Conservation (phyloP, 768 basidiomycete genomes). For the Calocybe indica region DNA sequence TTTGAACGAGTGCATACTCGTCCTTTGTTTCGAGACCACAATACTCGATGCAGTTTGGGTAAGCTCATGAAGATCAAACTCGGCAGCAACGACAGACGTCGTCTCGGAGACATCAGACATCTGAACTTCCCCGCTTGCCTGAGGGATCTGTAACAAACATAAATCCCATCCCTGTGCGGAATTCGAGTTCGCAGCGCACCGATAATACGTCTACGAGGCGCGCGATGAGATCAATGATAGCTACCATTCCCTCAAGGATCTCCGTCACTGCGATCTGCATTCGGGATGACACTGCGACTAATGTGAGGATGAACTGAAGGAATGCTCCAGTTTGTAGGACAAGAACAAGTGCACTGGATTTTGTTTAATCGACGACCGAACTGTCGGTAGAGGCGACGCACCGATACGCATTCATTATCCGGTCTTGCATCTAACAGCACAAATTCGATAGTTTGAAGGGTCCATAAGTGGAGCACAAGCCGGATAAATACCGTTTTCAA, state of each 20-base stretch:
- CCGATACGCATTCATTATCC: conserved; percentile 42
- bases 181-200: conserved; percentile 17
- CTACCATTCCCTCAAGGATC: conserved; percentile 31
- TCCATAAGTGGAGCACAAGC: too few relatives aligned
- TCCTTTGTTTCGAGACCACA: too few relatives aligned
- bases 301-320: conserved; percentile 55
- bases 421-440: conserved; percentile 11
- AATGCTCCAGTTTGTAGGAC: conserved; percentile 73
- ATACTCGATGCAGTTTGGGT: too few relatives aligned
- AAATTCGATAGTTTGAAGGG: neutral
- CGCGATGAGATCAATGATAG: conserved; percentile 17
- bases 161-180: too few relatives aligned
- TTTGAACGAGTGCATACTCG: too few relatives aligned
- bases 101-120: too few relatives aligned
- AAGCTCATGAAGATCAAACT: too few relatives aligned
- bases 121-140: too few relatives aligned
- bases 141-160: too few relatives aligned
- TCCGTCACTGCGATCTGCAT: conserved; percentile 40
- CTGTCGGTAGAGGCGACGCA: conserved; percentile 14
- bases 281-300: conserved; percentile 58
- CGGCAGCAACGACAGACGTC: too few relatives aligned
- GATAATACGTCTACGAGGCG: conserved; percentile 21
- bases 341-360: conserved; percentile 48
- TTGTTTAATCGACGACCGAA: neutral
- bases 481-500: too few relatives aligned